These are phyloP conservation scores for Plantago elongata DNA, from an alignment of 257 asterid genomes.

Conservation along the genomic window DNA sequence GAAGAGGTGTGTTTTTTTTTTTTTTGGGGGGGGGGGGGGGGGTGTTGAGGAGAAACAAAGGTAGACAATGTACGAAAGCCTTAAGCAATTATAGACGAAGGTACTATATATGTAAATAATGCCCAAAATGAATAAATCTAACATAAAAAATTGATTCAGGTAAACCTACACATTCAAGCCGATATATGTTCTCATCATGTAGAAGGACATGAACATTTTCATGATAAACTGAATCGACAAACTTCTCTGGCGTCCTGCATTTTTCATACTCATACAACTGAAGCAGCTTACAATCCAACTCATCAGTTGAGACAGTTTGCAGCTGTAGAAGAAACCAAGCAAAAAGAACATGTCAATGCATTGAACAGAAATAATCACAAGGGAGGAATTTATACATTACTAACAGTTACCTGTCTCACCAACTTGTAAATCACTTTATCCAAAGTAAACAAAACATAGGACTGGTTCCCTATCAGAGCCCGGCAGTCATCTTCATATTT, in stretches of 20 bases:
- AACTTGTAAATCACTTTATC: conserved; percentile 88
- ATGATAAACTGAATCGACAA: conserved; percentile 46
- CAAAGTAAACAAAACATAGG: conserved; percentile 85
- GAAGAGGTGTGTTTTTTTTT: too few species aligned
- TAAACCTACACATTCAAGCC: conserved; percentile 72
- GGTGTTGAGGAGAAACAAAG: too few species aligned
- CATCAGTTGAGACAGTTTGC: conserved; percentile 46
- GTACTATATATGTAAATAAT: not conserved
- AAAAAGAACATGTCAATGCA: conserved; percentile 6
- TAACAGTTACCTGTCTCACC: conserved; percentile 71
- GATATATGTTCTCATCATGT: conserved; percentile 55
- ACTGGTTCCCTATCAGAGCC: conserved; percentile 82
- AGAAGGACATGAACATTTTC: conserved; percentile 49
- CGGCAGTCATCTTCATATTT: conserved; percentile 98
- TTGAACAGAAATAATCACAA: conserved; percentile 1
- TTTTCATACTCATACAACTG: conserved; percentile 47
- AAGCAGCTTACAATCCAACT: conserved; percentile 45
- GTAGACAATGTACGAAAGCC: too few species aligned
- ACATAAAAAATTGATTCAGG: conserved; percentile 4
- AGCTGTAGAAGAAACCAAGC: conserved; percentile 38
- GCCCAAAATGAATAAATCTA: not conserved
- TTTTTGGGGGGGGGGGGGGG: too few species aligned
- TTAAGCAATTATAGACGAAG: not conserved
- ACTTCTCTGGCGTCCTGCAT: conserved; percentile 41
- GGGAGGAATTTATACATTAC: not conserved